phyloP scores from a whole-genome alignment of 2,329 filamentous ascomycete species.

The Ophiocordyceps sinensis region DNA sequence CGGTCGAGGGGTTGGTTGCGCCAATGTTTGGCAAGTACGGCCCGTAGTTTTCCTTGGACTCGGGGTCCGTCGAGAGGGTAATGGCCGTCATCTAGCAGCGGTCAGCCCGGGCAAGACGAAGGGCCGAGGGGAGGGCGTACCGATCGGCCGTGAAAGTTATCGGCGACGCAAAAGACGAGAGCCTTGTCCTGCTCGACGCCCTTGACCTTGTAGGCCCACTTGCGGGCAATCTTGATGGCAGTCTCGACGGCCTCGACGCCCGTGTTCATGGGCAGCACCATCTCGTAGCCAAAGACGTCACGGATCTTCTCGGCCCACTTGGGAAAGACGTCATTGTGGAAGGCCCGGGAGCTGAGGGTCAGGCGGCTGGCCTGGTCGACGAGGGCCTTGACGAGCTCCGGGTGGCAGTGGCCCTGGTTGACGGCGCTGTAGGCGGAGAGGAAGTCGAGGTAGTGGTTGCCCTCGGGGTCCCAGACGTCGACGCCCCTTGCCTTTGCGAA shows the following conservation, averaged over 20 bases:
- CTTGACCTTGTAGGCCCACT: slow-evolving; percentile 98
- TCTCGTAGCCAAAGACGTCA: slow-evolving; percentile 82
- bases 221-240: slow-evolving; percentile 86
- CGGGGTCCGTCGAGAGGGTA: slow-evolving; percentile 86
- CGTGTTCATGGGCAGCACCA: slow-evolving; percentile 97
- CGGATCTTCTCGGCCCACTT: slow-evolving; percentile 89
- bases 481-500: slow-evolving; percentile 75
- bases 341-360: slow-evolving; percentile 86
- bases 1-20: slow-evolving; percentile 59
- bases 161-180: slow-evolving; percentile 65
- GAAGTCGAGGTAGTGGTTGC: slow-evolving; percentile 91
- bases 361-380: slow-evolving; percentile 78
- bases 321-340: slow-evolving; percentile 97
- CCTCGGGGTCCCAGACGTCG: slow-evolving; percentile 94
- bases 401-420: slow-evolving; percentile 97
- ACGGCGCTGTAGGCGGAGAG: slow-evolving; percentile 95
- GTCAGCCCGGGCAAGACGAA: not conserved
- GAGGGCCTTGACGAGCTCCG: slow-evolving; percentile 82
- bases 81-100: slow-evolving; percentile 68
- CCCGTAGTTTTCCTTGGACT: slow-evolving; percentile 93
- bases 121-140: slow-evolving; percentile 33
- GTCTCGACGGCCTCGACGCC: slow-evolving; percentile 95
- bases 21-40: slow-evolving; percentile 87
- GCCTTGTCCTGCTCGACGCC: slow-evolving; percentile 74
- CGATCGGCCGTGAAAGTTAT: slow-evolving; percentile 95